Evolutionary conservation across 495 filamentous ascomycete genomes (phyloP).

Genomic region (Darksidea phi): DNA sequence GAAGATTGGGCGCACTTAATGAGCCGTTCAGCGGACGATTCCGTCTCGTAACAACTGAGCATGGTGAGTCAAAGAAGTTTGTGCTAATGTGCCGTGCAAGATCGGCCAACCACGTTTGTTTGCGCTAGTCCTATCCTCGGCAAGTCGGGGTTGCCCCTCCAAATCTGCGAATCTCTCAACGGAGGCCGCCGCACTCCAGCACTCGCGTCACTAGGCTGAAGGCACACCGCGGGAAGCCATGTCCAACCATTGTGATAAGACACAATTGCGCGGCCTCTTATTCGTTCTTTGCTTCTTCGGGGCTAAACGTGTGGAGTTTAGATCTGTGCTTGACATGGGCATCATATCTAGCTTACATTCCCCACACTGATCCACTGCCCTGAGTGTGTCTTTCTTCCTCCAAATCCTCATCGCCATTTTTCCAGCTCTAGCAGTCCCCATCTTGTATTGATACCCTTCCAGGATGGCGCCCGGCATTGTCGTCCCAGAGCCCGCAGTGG

Average conservation of each 20-base stretch:
- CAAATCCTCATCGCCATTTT: neutral
- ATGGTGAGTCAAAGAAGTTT: no score
- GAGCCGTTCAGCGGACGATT: no score
- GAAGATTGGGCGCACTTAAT: no score
- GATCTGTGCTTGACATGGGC: neutral
- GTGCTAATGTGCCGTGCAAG: no score
- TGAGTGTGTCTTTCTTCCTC: neutral
- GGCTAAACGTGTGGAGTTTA: neutral
- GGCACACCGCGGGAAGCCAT: no score
- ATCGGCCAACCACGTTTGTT: no score
- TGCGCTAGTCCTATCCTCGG: no score
- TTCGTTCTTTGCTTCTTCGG: neutral
- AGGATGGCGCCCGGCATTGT: conserved; percentile 63
- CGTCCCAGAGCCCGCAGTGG: conserved; percentile 47
- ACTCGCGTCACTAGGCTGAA: no score
- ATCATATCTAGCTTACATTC: conserved; percentile 1
- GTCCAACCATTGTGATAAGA: neutral
- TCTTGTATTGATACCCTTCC: neutral
- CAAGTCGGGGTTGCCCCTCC: no score
- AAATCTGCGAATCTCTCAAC: no score
- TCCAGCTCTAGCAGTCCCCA: neutral
- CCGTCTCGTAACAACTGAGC: no score
- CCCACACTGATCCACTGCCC: neutral
- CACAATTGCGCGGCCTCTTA: neutral
- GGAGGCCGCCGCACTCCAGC: no score